These are phyloP conservation scores for Penicillium roqueforti DNA, from an alignment of 495 filamentous ascomycete species.

Conservation along the genomic window DNA sequence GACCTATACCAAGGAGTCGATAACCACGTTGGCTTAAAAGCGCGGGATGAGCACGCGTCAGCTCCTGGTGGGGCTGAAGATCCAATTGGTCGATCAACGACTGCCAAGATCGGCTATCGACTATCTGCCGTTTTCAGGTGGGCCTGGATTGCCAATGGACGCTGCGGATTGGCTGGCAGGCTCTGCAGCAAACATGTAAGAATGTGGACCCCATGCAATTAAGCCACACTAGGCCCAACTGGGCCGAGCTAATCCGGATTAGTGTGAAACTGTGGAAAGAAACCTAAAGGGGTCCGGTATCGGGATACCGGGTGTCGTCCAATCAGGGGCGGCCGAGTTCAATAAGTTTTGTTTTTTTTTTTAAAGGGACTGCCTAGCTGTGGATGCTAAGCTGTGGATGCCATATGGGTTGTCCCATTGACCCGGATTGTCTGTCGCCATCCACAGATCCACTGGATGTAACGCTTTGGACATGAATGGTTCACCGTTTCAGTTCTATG, in stretches of 20 bases:
- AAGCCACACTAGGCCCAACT: background rate
- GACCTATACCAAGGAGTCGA: background rate
- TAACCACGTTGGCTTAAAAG: constrained; percentile 9
- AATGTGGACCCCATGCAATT: constrained; percentile 13
- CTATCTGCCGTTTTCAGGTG: constrained; percentile 41
- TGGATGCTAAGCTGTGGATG: constrained; percentile 1
- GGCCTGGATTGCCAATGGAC: constrained; percentile 13
- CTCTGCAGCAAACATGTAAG: constrained; percentile 23
- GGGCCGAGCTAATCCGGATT: background rate
- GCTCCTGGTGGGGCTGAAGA: constrained; percentile 23
- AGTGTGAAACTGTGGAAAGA: constrained; percentile 3
- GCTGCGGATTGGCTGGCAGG: constrained; percentile 1
- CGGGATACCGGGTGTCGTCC: too few species aligned
- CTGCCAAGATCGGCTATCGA: constrained; percentile 47
- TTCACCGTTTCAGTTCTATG: constrained; percentile 7
- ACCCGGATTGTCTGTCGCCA: too few species aligned
- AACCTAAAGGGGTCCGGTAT: constrained; percentile 22
- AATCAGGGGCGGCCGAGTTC: constrained; percentile 11
- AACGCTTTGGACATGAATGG: background rate
- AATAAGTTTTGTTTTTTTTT: background rate
- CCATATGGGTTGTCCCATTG: constrained; percentile 4
- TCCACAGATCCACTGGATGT: background rate
- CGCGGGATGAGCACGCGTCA: constrained; percentile 42
- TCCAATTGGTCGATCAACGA: constrained; percentile 35
- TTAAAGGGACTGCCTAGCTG: background rate